These are phyloP conservation scores for Hypoxylon cercidicola DNA, from an alignment of 495 filamentous ascomycete species.

Conservation along the genomic window DNA sequence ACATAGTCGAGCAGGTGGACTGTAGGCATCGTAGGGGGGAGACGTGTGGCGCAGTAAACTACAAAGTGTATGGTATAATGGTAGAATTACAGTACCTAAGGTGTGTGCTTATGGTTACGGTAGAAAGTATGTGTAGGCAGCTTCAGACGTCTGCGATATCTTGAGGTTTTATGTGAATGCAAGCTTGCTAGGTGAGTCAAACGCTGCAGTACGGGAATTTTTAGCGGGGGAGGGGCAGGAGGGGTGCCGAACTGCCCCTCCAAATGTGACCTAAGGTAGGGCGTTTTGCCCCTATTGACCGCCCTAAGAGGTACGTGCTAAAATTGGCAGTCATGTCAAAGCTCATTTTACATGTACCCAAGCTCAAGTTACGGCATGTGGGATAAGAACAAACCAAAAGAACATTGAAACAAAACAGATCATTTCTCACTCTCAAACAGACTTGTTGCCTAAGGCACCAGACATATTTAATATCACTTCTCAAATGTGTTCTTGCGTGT, in stretches of 20 bases:
- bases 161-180: background rate
- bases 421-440: no score
- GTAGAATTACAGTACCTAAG: no score
- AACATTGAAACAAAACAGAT: no score
- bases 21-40: conserved; percentile 72
- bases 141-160: background rate
- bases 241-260: conserved; percentile 42
- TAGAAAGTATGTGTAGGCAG: no score
- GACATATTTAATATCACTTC: background rate
- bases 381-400: no score
- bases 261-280: conserved; percentile 14
- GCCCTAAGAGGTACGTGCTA: conserved; percentile 26
- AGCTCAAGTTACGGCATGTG: no score
- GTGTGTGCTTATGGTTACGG: no score
- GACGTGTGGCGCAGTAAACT: background rate
- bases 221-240: conserved; percentile 36
- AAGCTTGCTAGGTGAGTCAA: conserved; percentile 24
- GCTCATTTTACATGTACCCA: no score
- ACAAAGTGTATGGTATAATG: background rate
- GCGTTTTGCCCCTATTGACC: conserved; percentile 34
- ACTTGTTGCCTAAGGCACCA: no score
- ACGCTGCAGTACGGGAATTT: conserved; percentile 26
- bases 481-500: conserved; percentile 29
- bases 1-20: conserved; percentile 89
- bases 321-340: background rate